Evolutionary conservation across 2,329 filamentous ascomycete genomes (phyloP), one percentile per base, ranked within the genome.

Genomic region (Fusarium pseudocircinatum): DNA sequence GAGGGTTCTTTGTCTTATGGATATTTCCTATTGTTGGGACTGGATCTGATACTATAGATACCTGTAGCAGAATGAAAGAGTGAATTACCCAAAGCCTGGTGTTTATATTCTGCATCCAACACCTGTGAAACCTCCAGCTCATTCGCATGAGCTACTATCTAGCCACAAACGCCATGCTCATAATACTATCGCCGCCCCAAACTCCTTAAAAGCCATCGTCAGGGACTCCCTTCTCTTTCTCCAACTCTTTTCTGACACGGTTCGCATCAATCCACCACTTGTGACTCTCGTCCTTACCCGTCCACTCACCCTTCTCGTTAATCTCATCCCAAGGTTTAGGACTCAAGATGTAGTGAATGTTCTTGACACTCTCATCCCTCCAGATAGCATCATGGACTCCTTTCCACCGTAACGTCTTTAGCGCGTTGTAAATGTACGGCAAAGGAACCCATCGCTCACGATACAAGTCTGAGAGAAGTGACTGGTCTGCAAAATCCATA

Each of bases 251-350:
- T 76, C 88, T 83, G 70, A 85, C 82, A 30, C 79, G 76, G 74
- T 90, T 87, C 4, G 80, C 79, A 30, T 85, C 84, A 22, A 84
- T 81, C 89, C 89, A 91, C 89, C 89, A 91, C 54, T 78, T 79
- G 70, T 90, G 87, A 16, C 84, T 85, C 78, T 85, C 85, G 2
- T 87, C 85, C 7, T 78, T 81, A 40, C 85, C 85, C 1, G 78
- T 83, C 78, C 82, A 85, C 42, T 83, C 79, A 5, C 86, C 87
- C 20, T 82, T 74, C 4, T 75, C 81, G 47, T 85, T 82, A 36
- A 86, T 70, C 80, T 89, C 85, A 47, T 89, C 84, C 89, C 89
- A 91, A 6, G 89, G 89, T 81, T 91, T 91, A 1, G 89, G 89
- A 42, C 83, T 85, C 28, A 91, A 78, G 50, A 91, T 90, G 69